Evolutionary conservation across 257 asterid genomes (phyloP), one percentile per base, ranked within the genome.

Genomic region (Craterostigma plantagineum): DNA sequence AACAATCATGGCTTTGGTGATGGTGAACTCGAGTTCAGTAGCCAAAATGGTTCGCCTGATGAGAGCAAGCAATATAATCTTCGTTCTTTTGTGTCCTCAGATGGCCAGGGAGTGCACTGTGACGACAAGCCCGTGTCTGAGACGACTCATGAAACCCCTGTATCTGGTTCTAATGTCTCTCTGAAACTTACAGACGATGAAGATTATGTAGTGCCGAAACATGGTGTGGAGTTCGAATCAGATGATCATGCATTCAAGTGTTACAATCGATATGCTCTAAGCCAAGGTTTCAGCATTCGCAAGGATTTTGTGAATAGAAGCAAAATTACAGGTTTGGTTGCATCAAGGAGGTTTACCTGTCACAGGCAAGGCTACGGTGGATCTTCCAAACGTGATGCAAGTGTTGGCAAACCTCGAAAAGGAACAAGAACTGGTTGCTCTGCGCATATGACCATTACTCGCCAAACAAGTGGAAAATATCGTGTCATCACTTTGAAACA

Each of bases 281-380:
- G 52, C 63, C 69, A 66, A 66, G 82, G 82, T 36, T 73, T 73
- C 60, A 73, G 82, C 67, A 73, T 73, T 37, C 58, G 82, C 18
- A 73, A 73, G 41, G 78, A 73, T 66, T 73, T 73, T 41, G 72
- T 73, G 34, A 73, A 73, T 49, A 60, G 62, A 61, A 73, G 78
- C 58, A 73, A 70, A 54, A 55, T 65, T 49, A 63, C 75, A 0
- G 82, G 82, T 11, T 59, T 73, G 35, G 78, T 73, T 35, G 72
- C 59, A 30, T 73, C 82, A 0, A 67, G 82, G 55, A 69, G 82
- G 59, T 73, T 68, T 50, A 73, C 78, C 12, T 73, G 82, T 50
- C 73, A 73, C 61, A 66, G 77, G 67, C 77, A 69, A 73, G 82
- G 82, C 33, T 50, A 66, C 35, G n/a, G n/a, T n/a, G 72, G 72